These are phyloP conservation scores for Sugiyamaella grinbergsii DNA, from an alignment of 1,139 yeast species.

Conservation along the genomic window DNA sequence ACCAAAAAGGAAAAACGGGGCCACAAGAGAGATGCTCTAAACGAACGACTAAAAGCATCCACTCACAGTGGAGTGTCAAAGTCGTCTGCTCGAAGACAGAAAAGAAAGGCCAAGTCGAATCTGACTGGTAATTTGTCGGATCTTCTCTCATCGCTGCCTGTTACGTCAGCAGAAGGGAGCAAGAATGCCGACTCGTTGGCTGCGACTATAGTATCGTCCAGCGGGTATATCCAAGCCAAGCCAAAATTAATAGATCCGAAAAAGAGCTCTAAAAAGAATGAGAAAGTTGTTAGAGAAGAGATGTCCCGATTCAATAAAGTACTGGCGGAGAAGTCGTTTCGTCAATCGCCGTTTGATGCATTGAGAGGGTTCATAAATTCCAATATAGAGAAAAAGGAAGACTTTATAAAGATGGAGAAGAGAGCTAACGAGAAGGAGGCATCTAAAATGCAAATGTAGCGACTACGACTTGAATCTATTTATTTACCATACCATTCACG, in stretches of 20 bases:
- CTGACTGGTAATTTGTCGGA: slow-evolving; percentile 38
- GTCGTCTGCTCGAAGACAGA: slow-evolving; percentile 33
- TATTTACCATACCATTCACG: no score
- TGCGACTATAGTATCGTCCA: slow-evolving; percentile 14
- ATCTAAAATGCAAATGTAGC: slow-evolving; percentile 2
- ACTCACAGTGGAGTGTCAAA: slow-evolving; percentile 35
- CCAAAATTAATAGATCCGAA: slow-evolving; percentile 32
- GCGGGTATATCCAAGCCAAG: slow-evolving; percentile 26
- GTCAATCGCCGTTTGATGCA: slow-evolving; percentile 36
- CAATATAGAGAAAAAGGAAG: slow-evolving; percentile 32
- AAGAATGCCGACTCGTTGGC: not conserved
- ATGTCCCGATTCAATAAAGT: slow-evolving; percentile 37
- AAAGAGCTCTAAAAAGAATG: slow-evolving; percentile 37
- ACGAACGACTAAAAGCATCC: slow-evolving; percentile 17
- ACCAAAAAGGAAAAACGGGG: slow-evolving; percentile 38
- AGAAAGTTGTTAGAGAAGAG: slow-evolving; percentile 39
- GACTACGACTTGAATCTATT: not conserved
- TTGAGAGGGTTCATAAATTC: slow-evolving; percentile 30
- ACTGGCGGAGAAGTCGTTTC: slow-evolving; percentile 30
- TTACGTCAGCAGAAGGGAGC: slow-evolving; percentile 23
- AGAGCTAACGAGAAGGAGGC: slow-evolving; percentile 8
- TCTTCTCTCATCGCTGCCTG: slow-evolving; percentile 39
- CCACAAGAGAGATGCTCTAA: slow-evolving; percentile 25
- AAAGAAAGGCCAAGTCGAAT: slow-evolving; percentile 35
- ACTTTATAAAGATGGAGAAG: slow-evolving; percentile 26